phyloP scores from a whole-genome alignment of 1,139 yeast genomes.

The Debaryomycetaceae sp. region DNA sequence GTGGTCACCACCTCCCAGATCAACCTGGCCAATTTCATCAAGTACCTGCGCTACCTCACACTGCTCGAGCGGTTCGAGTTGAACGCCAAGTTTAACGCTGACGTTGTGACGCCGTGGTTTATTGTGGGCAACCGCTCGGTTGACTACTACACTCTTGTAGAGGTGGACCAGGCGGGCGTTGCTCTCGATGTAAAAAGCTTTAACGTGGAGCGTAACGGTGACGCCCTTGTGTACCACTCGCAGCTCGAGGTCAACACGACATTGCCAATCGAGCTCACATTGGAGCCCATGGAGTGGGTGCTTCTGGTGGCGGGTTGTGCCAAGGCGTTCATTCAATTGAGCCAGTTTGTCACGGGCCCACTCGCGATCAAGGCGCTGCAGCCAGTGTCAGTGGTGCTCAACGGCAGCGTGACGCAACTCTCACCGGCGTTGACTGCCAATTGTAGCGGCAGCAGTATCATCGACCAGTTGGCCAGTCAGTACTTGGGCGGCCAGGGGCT shows the following conservation, averaged over 20 bases:
- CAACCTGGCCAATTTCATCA: not conserved
- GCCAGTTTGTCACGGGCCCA: slow-evolving; percentile 20
- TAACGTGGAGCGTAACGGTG: slow-evolving; percentile 8
- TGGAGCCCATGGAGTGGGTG: slow-evolving; percentile 24
- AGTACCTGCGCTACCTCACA: slow-evolving; percentile 5
- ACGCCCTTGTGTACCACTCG: slow-evolving; percentile 8
- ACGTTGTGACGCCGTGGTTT: slow-evolving; percentile 4
- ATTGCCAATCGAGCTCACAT: slow-evolving; percentile 17
- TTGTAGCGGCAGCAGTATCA: not conserved
- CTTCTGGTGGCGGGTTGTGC: slow-evolving; percentile 24
- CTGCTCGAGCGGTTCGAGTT: slow-evolving; percentile 5
- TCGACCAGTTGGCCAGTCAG: not conserved
- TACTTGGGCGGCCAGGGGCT: not conserved
- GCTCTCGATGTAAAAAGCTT: slow-evolving; percentile 9
- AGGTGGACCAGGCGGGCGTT: slow-evolving; percentile 6
- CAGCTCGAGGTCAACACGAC: slow-evolving; percentile 12
- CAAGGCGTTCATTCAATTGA: slow-evolving; percentile 16
- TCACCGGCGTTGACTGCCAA: not conserved
- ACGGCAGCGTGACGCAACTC: slow-evolving; percentile 11
- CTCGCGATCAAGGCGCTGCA: slow-evolving; percentile 15
- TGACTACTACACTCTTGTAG: slow-evolving; percentile 5
- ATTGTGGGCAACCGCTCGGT: slow-evolving; percentile 3
- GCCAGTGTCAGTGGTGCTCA: slow-evolving; percentile 13
- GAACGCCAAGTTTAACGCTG: slow-evolving; percentile 7
- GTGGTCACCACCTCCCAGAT: slow-evolving; percentile 18